Conservation (phyloP, 371 early-diverging fungal species). For the Blakeslea trispora region DNA sequence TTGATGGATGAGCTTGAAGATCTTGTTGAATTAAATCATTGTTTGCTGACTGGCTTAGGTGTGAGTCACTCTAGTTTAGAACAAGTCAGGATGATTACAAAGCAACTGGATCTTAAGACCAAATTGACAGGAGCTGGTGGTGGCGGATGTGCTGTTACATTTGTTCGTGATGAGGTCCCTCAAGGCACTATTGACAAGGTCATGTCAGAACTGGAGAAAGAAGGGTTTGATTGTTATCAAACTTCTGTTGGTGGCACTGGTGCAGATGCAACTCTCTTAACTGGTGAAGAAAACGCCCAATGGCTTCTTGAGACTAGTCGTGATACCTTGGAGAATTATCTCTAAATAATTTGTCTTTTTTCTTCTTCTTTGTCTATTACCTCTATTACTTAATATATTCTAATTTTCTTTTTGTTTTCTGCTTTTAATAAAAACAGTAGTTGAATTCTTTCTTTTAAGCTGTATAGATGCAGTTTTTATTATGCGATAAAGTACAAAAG, state of each 20-base stretch:
- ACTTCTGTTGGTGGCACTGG: conserved; percentile 79
- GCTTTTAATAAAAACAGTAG: no score
- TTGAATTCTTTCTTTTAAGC: no score
- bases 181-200: conserved; percentile 45
- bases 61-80: conserved; percentile 88
- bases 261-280: conserved; percentile 44
- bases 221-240: conserved; percentile 74
- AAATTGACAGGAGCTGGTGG: conserved; percentile 98
- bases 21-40: conserved; percentile 84
- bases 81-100: conserved; percentile 69
- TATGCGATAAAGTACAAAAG: no score
- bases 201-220: conserved; percentile 41
- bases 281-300: conserved; percentile 16
- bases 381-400: no score
- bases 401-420: no score
- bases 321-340: conserved; percentile 29
- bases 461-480: no score
- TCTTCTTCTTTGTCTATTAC: no score
- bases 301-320: conserved; percentile 37
- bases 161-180: conserved; percentile 64
- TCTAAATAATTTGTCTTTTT: background rate
- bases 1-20: conserved; percentile 50
- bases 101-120: conserved; percentile 61
- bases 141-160: conserved; percentile 91
- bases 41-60: conserved; percentile 71